Conservation (phyloP, 2,329 filamentous ascomycete genomes). For the Claviceps pusilla region DNA sequence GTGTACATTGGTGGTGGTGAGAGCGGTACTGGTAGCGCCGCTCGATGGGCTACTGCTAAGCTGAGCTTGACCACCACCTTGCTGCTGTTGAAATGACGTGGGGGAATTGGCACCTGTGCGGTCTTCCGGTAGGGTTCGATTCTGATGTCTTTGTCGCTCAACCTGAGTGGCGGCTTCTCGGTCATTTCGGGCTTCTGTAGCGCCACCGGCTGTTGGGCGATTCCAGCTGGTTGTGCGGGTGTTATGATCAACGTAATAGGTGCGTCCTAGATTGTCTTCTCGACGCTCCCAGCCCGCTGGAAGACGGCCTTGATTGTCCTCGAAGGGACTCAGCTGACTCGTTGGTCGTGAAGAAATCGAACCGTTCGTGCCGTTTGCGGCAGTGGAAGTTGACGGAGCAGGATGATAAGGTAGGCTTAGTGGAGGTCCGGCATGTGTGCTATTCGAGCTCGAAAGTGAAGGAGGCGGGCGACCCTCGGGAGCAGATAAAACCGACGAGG, state of each 20-base stretch:
- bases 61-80: conserved; percentile 25
- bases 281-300: conserved; percentile 91
- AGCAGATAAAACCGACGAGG: conserved; percentile 27
- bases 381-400: conserved; percentile 30
- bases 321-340: conserved; percentile 67
- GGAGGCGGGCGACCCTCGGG: conserved; percentile 38
- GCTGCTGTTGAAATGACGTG: conserved; percentile 45
- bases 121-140: conserved; percentile 88
- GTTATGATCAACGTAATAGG: conserved; percentile 97
- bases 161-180: conserved; percentile 84
- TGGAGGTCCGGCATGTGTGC: conserved; percentile 25
- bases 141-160: conserved; percentile 86
- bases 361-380: conserved; percentile 15
- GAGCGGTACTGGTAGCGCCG: conserved; percentile 7
- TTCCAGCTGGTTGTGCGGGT: conserved; percentile 95
- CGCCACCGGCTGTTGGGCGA: conserved; percentile 65
- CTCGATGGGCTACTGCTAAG: conserved; percentile 15
- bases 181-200: conserved; percentile 54
- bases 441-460: conserved; percentile 35
- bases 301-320: conserved; percentile 85
- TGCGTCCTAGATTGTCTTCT: conserved; percentile 86
- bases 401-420: conserved; percentile 30
- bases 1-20: not conserved
- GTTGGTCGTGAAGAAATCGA: conserved; percentile 17
- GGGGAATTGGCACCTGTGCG: conserved; percentile 87